phyloP scores from a whole-genome alignment of 2,329 filamentous ascomycete genomes.

The Zymoseptoria ardabiliae region DNA sequence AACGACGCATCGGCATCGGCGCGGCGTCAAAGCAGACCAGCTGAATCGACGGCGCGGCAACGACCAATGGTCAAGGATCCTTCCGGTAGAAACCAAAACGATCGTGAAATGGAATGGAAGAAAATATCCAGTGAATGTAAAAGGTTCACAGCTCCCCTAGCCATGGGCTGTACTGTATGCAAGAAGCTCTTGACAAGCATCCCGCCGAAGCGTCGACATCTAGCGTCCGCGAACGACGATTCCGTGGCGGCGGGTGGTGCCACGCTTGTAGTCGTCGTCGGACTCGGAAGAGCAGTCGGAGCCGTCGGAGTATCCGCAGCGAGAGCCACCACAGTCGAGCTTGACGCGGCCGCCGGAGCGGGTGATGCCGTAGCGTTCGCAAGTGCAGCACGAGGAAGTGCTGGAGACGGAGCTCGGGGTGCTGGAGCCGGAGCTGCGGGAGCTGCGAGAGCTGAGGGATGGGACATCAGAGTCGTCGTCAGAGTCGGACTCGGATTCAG shows the following conservation, averaged over 20 bases:
- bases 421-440: conserved; percentile 66
- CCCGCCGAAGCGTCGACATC: conserved; percentile 1
- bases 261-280: conserved; percentile 42
- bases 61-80: background rate
- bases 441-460: conserved; percentile 51
- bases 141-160: background rate
- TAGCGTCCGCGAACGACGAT: conserved; percentile 33
- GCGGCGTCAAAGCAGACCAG: background rate
- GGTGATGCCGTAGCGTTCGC: conserved; percentile 94
- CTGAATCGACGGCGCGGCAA: background rate
- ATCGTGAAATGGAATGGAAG: background rate
- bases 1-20: background rate
- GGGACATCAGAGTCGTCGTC: conserved; percentile 32
- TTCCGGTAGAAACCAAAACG: background rate
- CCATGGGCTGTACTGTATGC: background rate
- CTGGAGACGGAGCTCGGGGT: conserved; percentile 49
- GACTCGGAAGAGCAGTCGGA: conserved; percentile 62
- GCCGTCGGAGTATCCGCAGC: conserved; percentile 72
- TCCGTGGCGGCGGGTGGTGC: conserved; percentile 40
- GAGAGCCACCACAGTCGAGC: conserved; percentile 85
- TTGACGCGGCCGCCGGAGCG: conserved; percentile 84
- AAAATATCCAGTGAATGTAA: background rate
- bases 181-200: background rate
- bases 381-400: conserved; percentile 62
- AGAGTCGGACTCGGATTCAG: conserved; percentile 44